Conservation (phyloP, 2,329 filamentous ascomycete genomes). For the Aspergillus sp. region DNA sequence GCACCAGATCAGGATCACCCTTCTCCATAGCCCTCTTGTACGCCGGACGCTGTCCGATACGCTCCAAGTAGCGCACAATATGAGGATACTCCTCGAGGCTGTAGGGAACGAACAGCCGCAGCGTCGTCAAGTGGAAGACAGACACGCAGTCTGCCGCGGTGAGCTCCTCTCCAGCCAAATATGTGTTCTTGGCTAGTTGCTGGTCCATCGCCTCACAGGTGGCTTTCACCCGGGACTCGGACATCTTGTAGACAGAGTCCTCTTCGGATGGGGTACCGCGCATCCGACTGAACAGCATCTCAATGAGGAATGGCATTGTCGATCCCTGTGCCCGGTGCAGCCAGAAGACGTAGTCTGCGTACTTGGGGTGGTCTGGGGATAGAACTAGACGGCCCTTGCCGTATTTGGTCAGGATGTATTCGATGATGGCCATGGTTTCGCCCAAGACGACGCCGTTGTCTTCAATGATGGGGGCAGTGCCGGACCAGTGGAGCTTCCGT, state of each 20-base stretch:
- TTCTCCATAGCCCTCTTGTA: slow-evolving; percentile 54
- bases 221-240: background rate
- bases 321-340: slow-evolving; percentile 59
- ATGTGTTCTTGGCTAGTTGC: slow-evolving; percentile 52
- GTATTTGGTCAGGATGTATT: slow-evolving; percentile 63
- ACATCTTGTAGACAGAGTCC: slow-evolving; percentile 35
- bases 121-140: slow-evolving; percentile 62
- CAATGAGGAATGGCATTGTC: slow-evolving; percentile 44
- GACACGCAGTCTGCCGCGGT: slow-evolving; percentile 68
- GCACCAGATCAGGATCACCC: slow-evolving; percentile 52
- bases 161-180: slow-evolving; percentile 63
- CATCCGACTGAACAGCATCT: slow-evolving; percentile 13
- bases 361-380: slow-evolving; percentile 50
- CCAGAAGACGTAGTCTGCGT: slow-evolving; percentile 66
- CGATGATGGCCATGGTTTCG: slow-evolving; percentile 61
- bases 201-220: slow-evolving; percentile 48
- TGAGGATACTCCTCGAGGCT: slow-evolving; percentile 46
- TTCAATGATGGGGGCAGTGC: slow-evolving; percentile 62
- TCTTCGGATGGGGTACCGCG: slow-evolving; percentile 21
- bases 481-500: slow-evolving; percentile 53
- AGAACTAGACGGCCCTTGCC: slow-evolving; percentile 54
- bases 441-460: slow-evolving; percentile 58
- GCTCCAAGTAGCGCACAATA: slow-evolving; percentile 51
- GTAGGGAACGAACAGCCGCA: slow-evolving; percentile 55
- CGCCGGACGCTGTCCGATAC: slow-evolving; percentile 48